Percentiles rank a stretch among this genome's conserved stretches.
Conservation (phyloP, 768 basidiomycete genomes). For the Leccinellum rugosiceps region DNA sequence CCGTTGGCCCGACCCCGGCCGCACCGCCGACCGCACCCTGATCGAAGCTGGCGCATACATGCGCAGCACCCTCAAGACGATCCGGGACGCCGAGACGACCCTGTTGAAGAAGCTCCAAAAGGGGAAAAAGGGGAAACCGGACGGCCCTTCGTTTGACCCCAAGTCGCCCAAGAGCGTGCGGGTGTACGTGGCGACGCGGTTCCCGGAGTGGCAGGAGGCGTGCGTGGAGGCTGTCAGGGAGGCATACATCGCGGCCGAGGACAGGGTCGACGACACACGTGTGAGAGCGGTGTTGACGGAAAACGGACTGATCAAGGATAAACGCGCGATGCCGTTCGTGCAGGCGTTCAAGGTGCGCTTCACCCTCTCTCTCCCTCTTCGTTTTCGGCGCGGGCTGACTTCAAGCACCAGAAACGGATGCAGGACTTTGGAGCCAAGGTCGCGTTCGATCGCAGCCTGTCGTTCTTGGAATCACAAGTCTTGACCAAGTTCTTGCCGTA, state of each 20-base stretch:
- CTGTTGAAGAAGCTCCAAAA: slow-evolving; percentile 80
- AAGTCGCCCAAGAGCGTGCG: slow-evolving; percentile 83
- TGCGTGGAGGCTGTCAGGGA: slow-evolving; percentile 76
- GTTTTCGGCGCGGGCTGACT: too few relatives aligned
- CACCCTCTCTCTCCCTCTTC: too few relatives aligned
- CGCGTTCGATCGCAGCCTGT: slow-evolving; percentile 79
- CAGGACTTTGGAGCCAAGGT: slow-evolving; percentile 66
- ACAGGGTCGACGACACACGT: slow-evolving; percentile 79
- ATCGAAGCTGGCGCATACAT: slow-evolving; percentile 52
- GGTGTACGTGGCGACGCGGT: slow-evolving; percentile 83
- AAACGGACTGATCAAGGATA: slow-evolving; percentile 89
- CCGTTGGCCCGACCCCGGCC: slow-evolving; percentile 74
- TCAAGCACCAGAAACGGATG: slow-evolving; percentile 66
- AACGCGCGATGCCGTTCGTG: slow-evolving; percentile 92
- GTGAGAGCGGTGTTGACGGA: slow-evolving; percentile 64
- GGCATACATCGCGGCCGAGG: slow-evolving; percentile 52
- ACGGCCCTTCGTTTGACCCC: slow-evolving; percentile 68
- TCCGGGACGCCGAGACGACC: slow-evolving; percentile 81
- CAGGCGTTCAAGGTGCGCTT: slow-evolving; percentile 20
- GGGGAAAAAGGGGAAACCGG: slow-evolving; percentile 56
- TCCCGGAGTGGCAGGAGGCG: slow-evolving; percentile 92
- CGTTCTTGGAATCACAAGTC: slow-evolving; percentile 79
- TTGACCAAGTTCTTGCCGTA: slow-evolving; percentile 73
- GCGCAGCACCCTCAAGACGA: slow-evolving; percentile 66
- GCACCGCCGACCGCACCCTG: slow-evolving; percentile 56